These are phyloP conservation scores for Lipomyces chichibuensis DNA, from an alignment of 805 yeast species.

Conservation along the genomic window DNA sequence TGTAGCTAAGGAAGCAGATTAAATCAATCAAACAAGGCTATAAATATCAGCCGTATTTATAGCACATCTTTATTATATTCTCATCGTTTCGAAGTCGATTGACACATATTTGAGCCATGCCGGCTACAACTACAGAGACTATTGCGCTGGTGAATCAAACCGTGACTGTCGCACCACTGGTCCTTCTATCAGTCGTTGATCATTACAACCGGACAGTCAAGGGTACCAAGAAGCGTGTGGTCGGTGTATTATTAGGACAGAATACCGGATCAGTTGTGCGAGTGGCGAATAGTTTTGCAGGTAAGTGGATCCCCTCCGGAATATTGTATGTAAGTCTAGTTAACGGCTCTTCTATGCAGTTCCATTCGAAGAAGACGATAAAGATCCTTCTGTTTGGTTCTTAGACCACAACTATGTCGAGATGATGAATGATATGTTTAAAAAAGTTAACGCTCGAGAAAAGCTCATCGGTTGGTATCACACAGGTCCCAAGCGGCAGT, in stretches of 20 bases:
- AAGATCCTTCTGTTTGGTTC: conserved; percentile 91
- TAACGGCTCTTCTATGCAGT: conserved; percentile 40
- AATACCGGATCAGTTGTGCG: conserved; percentile 57
- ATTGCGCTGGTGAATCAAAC: conserved; percentile 39
- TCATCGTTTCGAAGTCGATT: neutral
- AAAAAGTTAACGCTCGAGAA: conserved; percentile 96
- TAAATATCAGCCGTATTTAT: neutral
- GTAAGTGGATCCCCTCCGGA: conserved; percentile 6
- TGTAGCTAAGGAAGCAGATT: neutral
- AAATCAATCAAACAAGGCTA: neutral
- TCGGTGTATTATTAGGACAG: conserved; percentile 93
- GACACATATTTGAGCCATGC: conserved; percentile 16
- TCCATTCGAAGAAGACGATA: conserved; percentile 97
- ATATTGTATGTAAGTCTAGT: neutral
- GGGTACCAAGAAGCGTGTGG: conserved; percentile 75
- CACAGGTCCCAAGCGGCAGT: conserved; percentile 88
- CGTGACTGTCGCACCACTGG: conserved; percentile 94
- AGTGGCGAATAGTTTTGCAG: conserved; percentile 91
- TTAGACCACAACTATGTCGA: conserved; percentile 95
- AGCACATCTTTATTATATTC: neutral
- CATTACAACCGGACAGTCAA: conserved; percentile 88
- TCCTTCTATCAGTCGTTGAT: conserved; percentile 89
- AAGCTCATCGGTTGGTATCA: conserved; percentile 99
- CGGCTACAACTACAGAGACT: conserved; percentile 35
- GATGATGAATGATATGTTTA: conserved; percentile 96